Percentiles rank a stretch among this genome's conserved stretches.
Evolutionary conservation across 805 yeast species (phyloP).

Genomic region (Limtongia smithiae): DNA sequence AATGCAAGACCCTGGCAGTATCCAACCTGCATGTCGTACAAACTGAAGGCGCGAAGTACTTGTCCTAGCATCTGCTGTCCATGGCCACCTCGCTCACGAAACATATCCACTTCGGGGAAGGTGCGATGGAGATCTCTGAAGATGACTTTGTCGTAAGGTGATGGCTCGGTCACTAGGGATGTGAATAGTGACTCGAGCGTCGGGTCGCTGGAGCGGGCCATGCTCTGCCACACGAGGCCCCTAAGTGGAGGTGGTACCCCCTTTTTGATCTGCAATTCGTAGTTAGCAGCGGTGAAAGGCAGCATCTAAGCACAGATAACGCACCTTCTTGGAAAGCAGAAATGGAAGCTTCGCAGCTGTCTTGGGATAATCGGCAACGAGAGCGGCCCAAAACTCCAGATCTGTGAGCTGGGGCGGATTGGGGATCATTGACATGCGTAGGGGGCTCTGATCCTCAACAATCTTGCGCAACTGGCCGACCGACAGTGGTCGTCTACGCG

Average conservation of each 20-base stretch:
- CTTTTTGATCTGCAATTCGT: slow-evolving; percentile 22
- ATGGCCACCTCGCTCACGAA: slow-evolving; percentile 42
- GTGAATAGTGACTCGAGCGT: slow-evolving; percentile 39
- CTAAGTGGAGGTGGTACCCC: slow-evolving; percentile 40
- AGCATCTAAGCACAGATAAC: not conserved
- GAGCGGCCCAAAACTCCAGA: slow-evolving; percentile 38
- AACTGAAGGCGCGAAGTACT: slow-evolving; percentile 58
- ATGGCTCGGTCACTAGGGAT: slow-evolving; percentile 42
- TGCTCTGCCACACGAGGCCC: slow-evolving; percentile 38
- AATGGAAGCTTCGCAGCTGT: slow-evolving; percentile 35
- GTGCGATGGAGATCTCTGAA: slow-evolving; percentile 58
- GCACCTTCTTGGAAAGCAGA: slow-evolving; percentile 35
- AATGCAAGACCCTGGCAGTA: slow-evolving; percentile 67
- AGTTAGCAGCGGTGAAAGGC: not conserved
- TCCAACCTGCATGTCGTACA: slow-evolving; percentile 62
- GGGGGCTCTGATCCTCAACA: slow-evolving; percentile 6
- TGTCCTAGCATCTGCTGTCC: slow-evolving; percentile 50
- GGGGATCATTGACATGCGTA: slow-evolving; percentile 5
- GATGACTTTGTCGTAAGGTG: slow-evolving; percentile 47
- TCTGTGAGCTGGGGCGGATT: slow-evolving; percentile 28
- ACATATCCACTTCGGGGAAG: slow-evolving; percentile 52
- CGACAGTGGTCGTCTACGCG: slow-evolving; percentile 9
- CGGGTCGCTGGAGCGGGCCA: slow-evolving; percentile 34
- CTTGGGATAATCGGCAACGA: slow-evolving; percentile 36
- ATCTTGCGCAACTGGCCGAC: slow-evolving; percentile 17